Percentiles rank a stretch among this genome's conserved stretches.
Evolutionary conservation across 305 asterid genomes (phyloP).

Genomic region (Ajuga reptans): DNA sequence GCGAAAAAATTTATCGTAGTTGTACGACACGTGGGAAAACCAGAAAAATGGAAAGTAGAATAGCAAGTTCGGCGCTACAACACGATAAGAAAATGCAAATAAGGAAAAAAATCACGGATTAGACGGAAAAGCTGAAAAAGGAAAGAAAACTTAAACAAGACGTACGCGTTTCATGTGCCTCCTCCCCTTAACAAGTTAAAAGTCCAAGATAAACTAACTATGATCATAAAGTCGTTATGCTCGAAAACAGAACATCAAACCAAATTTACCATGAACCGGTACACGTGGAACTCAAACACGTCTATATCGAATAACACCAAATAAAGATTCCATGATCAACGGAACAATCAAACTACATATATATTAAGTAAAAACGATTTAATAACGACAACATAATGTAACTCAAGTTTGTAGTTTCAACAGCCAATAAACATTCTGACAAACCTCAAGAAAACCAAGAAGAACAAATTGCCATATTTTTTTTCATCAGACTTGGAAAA

Average conservation of each 20-base stretch:
- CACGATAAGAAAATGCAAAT: not conserved
- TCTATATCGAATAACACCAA: not conserved
- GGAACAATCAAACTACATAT: not conserved
- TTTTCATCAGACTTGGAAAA: not conserved
- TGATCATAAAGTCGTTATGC: not conserved
- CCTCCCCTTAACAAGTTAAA: not conserved
- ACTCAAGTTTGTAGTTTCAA: not conserved
- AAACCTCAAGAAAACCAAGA: slow-evolving; percentile 10
- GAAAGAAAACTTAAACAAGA: slow-evolving; percentile 8
- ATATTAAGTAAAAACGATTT: not conserved
- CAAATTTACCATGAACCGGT: not conserved
- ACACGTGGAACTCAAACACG: not conserved
- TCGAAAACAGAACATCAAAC: not conserved
- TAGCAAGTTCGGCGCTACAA: slow-evolving; percentile 1
- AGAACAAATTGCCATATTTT: not conserved
- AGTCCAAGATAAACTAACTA: slow-evolving; percentile 8
- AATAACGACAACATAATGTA: not conserved
- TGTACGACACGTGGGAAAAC: not conserved
- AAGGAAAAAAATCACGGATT: not conserved
- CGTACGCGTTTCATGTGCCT: not conserved
- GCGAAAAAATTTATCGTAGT: not conserved
- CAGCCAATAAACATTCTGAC: not conserved
- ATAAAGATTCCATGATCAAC: not conserved
- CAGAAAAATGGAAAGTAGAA: not conserved
- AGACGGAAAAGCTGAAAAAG: not conserved